These are phyloP conservation scores for Dioscorea dumetorum DNA, from an alignment of 106 monocot genomes.

Conservation along the genomic window DNA sequence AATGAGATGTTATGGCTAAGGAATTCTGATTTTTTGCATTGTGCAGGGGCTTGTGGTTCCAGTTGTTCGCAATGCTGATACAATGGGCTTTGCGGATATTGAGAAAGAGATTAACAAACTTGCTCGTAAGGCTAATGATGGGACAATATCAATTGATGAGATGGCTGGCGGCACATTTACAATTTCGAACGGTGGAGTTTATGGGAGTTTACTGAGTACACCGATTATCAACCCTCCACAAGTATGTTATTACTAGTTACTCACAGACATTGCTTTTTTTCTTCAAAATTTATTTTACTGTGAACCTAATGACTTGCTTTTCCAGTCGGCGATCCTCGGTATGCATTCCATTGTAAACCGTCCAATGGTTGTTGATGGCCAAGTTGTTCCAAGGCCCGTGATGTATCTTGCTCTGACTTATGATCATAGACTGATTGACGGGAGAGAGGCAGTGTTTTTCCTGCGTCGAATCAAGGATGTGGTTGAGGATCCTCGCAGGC, in stretches of 20 bases:
- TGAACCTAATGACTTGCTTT: neutral
- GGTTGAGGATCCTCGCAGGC: constrained; percentile 84
- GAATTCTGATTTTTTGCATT: neutral
- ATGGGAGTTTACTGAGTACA: constrained; percentile 84
- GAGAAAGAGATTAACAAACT: constrained; percentile 82
- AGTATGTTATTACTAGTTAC: constrained; percentile 10
- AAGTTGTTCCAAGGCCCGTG: constrained; percentile 71
- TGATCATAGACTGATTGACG: constrained; percentile 87
- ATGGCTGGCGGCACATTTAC: constrained; percentile 98
- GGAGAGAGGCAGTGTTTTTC: constrained; percentile 92
- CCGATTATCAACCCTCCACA: constrained; percentile 98
- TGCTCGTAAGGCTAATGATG: constrained; percentile 62
- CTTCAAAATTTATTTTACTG: no score
- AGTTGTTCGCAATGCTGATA: constrained; percentile 77
- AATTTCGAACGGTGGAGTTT: constrained; percentile 94
- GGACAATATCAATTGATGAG: constrained; percentile 86
- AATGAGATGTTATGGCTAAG: neutral
- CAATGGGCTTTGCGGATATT: constrained; percentile 79
- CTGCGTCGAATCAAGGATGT: constrained; percentile 81
- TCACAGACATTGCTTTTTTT: no score
- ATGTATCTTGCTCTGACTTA: constrained; percentile 93
- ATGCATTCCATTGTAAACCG: constrained; percentile 85
- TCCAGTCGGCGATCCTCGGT: constrained; percentile 88
- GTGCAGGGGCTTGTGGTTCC: constrained; percentile 87
- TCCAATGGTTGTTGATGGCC: constrained; percentile 68